Percentiles rank a stretch among this genome's conserved stretches.
Conservation (phyloP, 2,329 filamentous ascomycete genomes). For the Exophiala phaeomuriformis region DNA sequence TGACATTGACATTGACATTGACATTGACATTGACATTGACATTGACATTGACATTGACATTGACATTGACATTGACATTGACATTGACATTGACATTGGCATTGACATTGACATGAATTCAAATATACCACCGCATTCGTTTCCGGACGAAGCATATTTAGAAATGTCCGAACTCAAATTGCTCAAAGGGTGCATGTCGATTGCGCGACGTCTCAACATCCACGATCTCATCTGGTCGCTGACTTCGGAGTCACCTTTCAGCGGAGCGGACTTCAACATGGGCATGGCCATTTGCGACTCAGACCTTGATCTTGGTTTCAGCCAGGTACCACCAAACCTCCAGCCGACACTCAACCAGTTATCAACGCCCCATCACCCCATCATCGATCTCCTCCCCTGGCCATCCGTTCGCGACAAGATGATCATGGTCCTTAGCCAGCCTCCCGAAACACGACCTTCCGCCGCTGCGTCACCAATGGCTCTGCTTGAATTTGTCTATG, state of each 20-base stretch:
- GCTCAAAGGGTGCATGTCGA: conserved; percentile 42
- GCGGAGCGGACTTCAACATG: too few relatives aligned
- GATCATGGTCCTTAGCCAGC: conserved; percentile 47
- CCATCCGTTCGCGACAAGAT: conserved; percentile 47
- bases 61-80: too few relatives aligned
- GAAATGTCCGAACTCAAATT: conserved; percentile 46
- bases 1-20: too few relatives aligned
- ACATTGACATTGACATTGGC: too few relatives aligned
- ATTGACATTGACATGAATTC: too few relatives aligned
- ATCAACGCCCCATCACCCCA: conserved; percentile 49
- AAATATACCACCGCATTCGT: too few relatives aligned
- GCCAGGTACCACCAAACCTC: conserved; percentile 43
- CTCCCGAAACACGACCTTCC: conserved; percentile 43
- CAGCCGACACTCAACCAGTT: conserved; percentile 47
- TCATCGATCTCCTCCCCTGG: conserved; percentile 54
- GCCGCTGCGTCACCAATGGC: conserved; percentile 43
- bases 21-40: too few relatives aligned
- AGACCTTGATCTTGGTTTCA: too few relatives aligned
- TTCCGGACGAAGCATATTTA: conserved; percentile 44
- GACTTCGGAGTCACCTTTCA: conserved; percentile 44
- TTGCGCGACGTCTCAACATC: conserved; percentile 43
- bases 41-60: too few relatives aligned
- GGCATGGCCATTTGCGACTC: too few relatives aligned
- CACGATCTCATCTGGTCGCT: conserved; percentile 42
- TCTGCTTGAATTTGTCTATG: conserved; percentile 48